phyloP scores from a whole-genome alignment of 768 basidiomycete species.

The Dioszegia hungarica region DNA sequence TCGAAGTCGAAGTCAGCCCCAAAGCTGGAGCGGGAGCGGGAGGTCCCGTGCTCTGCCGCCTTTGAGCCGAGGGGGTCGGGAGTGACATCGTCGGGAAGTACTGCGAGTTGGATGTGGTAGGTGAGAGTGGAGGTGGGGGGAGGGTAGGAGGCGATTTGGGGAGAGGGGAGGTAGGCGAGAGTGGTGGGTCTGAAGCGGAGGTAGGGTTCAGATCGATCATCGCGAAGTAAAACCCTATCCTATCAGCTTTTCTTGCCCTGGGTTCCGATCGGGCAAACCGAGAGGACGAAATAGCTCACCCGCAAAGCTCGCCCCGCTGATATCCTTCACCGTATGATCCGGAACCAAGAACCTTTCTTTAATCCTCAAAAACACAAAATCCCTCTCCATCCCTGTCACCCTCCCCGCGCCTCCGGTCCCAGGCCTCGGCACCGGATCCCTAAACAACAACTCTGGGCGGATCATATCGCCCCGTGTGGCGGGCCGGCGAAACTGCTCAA shows the following conservation, averaged over 20 bases:
- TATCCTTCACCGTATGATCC: conserved; percentile 85
- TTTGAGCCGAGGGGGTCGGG: background rate
- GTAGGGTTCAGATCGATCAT: conserved; percentile 85
- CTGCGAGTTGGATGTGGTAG: background rate
- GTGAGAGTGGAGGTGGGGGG: conserved; percentile 20
- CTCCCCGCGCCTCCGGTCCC: conserved; percentile 10
- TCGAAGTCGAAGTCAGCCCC: no score
- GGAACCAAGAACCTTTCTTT: conserved; percentile 96
- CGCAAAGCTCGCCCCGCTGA: conserved; percentile 91
- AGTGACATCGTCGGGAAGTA: conserved; percentile 2
- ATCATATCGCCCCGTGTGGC: conserved; percentile 70
- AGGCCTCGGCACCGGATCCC: conserved; percentile 48
- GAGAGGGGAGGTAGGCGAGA: conserved; percentile 47
- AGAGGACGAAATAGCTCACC: conserved; percentile 58
- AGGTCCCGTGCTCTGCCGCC: background rate
- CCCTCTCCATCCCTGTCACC: conserved; percentile 33
- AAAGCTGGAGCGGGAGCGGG: no score
- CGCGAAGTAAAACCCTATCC: conserved; percentile 86
- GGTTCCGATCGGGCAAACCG: background rate
- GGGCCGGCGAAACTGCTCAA: conserved; percentile 75
- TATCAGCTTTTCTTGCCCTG: background rate
- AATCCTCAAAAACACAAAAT: conserved; percentile 84
- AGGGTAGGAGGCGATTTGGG: conserved; percentile 44
- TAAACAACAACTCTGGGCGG: conserved; percentile 70
- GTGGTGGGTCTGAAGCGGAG: conserved; percentile 48